Evolutionary conservation across 768 basidiomycete genomes (phyloP).

Genomic region (Mycena sanguinolenta): DNA sequence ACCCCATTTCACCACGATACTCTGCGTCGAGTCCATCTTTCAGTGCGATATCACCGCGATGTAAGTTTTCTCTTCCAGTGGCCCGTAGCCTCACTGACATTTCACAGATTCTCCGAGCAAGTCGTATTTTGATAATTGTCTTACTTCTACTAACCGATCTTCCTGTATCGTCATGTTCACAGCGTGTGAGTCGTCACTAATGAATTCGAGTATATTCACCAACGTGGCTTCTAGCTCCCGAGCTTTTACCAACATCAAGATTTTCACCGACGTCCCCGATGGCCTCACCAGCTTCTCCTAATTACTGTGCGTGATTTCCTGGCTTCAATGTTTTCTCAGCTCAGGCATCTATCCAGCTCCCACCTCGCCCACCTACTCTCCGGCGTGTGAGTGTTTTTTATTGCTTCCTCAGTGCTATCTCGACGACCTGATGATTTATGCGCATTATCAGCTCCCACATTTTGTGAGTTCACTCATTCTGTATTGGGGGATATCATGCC

Average conservation of each 20-base stretch:
- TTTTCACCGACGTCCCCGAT: slow-evolving; percentile 92
- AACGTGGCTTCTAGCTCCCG: slow-evolving; percentile 65
- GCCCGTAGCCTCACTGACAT: slow-evolving; percentile 63
- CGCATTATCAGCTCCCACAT: too few relatives aligned
- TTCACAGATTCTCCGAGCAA: slow-evolving; percentile 64
- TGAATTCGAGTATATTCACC: slow-evolving; percentile 46
- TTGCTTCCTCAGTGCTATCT: too few relatives aligned
- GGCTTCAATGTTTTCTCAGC: too few relatives aligned
- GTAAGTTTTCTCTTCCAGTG: slow-evolving; percentile 58
- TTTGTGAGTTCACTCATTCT: neutral
- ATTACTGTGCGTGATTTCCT: slow-evolving; percentile 77
- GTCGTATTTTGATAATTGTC: slow-evolving; percentile 44
- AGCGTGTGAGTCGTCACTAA: slow-evolving; percentile 71
- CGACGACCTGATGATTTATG: too few relatives aligned
- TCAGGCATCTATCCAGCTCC: slow-evolving; percentile 65
- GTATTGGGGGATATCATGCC: neutral
- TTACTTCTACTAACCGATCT: slow-evolving; percentile 41
- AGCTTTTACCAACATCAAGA: slow-evolving; percentile 89
- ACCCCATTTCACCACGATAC: slow-evolving; percentile 90
- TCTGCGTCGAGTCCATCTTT: slow-evolving; percentile 93
- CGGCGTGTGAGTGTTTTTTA: slow-evolving; percentile 52
- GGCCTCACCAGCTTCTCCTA: slow-evolving; percentile 91
- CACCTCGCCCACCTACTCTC: slow-evolving; percentile 84
- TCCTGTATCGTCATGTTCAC: slow-evolving; percentile 27
- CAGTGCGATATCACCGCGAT: slow-evolving; percentile 93